Conservation (phyloP, 495 filamentous ascomycete genomes). For the Astrocystis sublimbata region DNA sequence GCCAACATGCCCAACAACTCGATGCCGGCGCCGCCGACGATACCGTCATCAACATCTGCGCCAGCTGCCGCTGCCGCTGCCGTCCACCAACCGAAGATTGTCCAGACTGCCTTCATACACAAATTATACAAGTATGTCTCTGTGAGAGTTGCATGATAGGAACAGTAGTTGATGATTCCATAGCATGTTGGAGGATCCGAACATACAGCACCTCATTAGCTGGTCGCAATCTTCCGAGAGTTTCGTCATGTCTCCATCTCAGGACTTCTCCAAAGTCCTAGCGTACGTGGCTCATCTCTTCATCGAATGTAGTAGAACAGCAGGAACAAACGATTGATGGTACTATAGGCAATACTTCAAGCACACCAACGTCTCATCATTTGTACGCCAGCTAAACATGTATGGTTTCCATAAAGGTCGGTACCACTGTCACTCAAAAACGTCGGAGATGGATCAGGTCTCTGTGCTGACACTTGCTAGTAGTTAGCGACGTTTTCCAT, state of each 20-base stretch:
- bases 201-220: constrained; percentile 91
- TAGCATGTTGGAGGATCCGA: constrained; percentile 94
- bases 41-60: constrained; percentile 28
- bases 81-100: constrained; percentile 93
- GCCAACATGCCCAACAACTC: constrained; percentile 27
- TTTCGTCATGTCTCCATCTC: constrained; percentile 96
- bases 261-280: constrained; percentile 97
- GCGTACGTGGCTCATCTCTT: constrained; percentile 64
- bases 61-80: constrained; percentile 74
- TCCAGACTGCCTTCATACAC: constrained; percentile 99
- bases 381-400: constrained; percentile 98
- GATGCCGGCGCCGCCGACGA: constrained; percentile 16
- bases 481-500: constrained; percentile 98
- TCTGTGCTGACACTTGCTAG: constrained; percentile 12
- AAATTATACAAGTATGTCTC: constrained; percentile 91
- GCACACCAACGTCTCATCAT: constrained; percentile 98
- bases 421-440: constrained; percentile 22
- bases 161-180: constrained; percentile 40
- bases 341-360: constrained; percentile 86
- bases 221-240: constrained; percentile 94
- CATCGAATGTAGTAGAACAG: constrained; percentile 23
- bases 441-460: constrained; percentile 8
- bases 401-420: constrained; percentile 99
- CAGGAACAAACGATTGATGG: constrained; percentile 20
- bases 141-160: constrained; percentile 18